These are phyloP conservation scores for Triangularia setosa DNA, from an alignment of 2,329 filamentous ascomycete genomes.

Conservation along the genomic window DNA sequence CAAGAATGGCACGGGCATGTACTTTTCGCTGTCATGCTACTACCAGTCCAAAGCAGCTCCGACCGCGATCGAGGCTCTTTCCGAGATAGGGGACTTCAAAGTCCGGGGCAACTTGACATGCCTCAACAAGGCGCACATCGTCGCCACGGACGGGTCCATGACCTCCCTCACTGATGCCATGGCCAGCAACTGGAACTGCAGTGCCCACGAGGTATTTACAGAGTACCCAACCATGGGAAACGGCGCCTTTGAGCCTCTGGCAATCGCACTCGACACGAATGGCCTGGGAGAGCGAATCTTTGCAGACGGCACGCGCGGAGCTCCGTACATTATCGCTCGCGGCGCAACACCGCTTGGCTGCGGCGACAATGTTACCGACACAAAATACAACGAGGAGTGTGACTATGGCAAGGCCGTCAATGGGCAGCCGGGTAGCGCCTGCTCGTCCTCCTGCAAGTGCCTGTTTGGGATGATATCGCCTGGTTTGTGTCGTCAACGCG, in stretches of 20 bases:
- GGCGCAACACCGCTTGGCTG: slow-evolving; percentile 39
- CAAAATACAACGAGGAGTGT: slow-evolving; percentile 37
- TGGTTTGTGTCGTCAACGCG: slow-evolving; percentile 24
- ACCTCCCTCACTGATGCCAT: slow-evolving; percentile 33
- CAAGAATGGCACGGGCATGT: slow-evolving; percentile 34
- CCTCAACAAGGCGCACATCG: slow-evolving; percentile 39
- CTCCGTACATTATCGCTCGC: slow-evolving; percentile 42
- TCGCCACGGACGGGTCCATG: slow-evolving; percentile 33
- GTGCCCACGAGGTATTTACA: slow-evolving; percentile 40
- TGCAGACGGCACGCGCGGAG: slow-evolving; percentile 34
- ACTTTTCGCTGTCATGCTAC: slow-evolving; percentile 42
- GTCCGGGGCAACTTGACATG: slow-evolving; percentile 38
- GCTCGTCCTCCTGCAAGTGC: slow-evolving; percentile 38
- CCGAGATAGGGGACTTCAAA: slow-evolving; percentile 37
- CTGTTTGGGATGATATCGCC: slow-evolving; percentile 29
- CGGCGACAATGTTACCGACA: slow-evolving; percentile 36
- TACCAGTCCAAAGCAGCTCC: slow-evolving; percentile 28
- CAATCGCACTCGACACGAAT: slow-evolving; percentile 36
- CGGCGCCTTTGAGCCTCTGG: slow-evolving; percentile 37
- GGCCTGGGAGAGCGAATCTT: slow-evolving; percentile 34
- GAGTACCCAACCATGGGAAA: slow-evolving; percentile 34
- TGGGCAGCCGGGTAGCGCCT: slow-evolving; percentile 32
- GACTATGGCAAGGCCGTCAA: slow-evolving; percentile 35
- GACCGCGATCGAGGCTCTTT: slow-evolving; percentile 27
- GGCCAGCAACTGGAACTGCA: slow-evolving; percentile 41